Conservation (phyloP, 2,329 filamentous ascomycete genomes). For the Lecanoromycetidae sp. region DNA sequence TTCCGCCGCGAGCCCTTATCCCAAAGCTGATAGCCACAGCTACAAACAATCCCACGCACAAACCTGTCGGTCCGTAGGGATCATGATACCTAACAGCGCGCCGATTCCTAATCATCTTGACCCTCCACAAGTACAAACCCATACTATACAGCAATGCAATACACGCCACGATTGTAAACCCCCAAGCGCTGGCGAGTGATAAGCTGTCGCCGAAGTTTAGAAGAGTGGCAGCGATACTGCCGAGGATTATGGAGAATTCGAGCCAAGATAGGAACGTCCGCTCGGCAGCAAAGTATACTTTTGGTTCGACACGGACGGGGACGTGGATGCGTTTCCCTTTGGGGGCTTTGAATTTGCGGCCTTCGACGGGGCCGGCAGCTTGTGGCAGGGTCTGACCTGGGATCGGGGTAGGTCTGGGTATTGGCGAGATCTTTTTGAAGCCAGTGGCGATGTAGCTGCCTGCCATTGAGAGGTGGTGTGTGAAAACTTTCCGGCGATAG, state of each 20-base stretch:
- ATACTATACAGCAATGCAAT: slow-evolving; percentile 71
- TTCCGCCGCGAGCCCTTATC: slow-evolving; percentile 48
- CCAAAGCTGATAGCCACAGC: slow-evolving; percentile 72
- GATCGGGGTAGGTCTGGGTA: slow-evolving; percentile 35
- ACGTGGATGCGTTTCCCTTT: slow-evolving; percentile 71
- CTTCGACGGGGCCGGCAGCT: slow-evolving; percentile 29
- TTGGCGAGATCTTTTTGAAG: slow-evolving; percentile 42
- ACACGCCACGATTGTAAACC: slow-evolving; percentile 73
- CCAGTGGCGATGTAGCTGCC: slow-evolving; percentile 34
- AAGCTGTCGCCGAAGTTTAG: slow-evolving; percentile 61
- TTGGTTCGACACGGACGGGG: slow-evolving; percentile 88
- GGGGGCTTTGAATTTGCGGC: slow-evolving; percentile 46
- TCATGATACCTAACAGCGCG: slow-evolving; percentile 88
- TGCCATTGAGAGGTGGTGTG: slow-evolving; percentile 38
- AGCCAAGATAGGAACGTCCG: slow-evolving; percentile 95
- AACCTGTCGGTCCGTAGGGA: slow-evolving; percentile 64
- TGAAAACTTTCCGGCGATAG: slow-evolving; percentile 54
- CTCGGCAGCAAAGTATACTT: slow-evolving; percentile 94
- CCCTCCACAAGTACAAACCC: slow-evolving; percentile 75
- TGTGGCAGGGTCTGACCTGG: slow-evolving; percentile 19
- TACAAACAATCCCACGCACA: slow-evolving; percentile 61
- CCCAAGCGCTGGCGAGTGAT: slow-evolving; percentile 50
- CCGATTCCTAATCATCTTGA: slow-evolving; percentile 68
- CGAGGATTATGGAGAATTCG: slow-evolving; percentile 91
- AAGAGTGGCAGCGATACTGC: slow-evolving; percentile 70